Percentiles rank a stretch among this genome's conserved stretches.
Evolutionary conservation across 139 green algal genomes (phyloP).

Genomic region (Chlorella sorokiniana): DNA sequence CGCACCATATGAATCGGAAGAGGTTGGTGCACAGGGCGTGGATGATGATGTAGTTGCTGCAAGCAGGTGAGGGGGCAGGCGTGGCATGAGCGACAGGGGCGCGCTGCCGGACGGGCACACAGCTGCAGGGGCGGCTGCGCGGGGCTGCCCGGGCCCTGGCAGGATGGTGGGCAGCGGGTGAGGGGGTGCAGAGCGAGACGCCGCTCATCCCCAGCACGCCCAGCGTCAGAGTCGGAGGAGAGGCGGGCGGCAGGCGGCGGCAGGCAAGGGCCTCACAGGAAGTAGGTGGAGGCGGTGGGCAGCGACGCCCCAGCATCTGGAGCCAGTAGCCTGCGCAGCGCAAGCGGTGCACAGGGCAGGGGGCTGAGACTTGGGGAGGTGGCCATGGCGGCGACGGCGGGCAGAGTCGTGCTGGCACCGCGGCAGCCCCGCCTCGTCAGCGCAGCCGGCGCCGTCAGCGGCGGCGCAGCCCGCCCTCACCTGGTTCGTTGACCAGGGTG

Average conservation of each 20-base stretch:
- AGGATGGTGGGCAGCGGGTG: too few species aligned
- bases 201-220: too few species aligned
- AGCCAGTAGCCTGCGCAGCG: constrained; percentile 15
- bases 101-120: neutral
- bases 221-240: neutral
- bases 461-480: neutral
- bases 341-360: neutral
- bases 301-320: neutral
- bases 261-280: neutral
- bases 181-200: too few species aligned
- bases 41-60: constrained; percentile 25
- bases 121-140: too few species aligned
- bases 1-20: constrained; percentile 22
- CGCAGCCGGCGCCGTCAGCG: neutral
- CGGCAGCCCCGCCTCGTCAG: too few species aligned
- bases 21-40: constrained; percentile 23
- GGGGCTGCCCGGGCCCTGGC: too few species aligned
- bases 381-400: too few species aligned
- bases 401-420: too few species aligned
- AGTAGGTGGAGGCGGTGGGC: constrained; percentile 8
- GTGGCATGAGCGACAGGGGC: neutral
- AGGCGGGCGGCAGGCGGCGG: neutral
- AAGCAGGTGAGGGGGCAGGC: neutral
- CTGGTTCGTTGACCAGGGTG: neutral
- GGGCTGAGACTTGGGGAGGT: neutral